phyloP scores from a whole-genome alignment of 768 basidiomycete genomes.

The Crassisporium funariophilum region DNA sequence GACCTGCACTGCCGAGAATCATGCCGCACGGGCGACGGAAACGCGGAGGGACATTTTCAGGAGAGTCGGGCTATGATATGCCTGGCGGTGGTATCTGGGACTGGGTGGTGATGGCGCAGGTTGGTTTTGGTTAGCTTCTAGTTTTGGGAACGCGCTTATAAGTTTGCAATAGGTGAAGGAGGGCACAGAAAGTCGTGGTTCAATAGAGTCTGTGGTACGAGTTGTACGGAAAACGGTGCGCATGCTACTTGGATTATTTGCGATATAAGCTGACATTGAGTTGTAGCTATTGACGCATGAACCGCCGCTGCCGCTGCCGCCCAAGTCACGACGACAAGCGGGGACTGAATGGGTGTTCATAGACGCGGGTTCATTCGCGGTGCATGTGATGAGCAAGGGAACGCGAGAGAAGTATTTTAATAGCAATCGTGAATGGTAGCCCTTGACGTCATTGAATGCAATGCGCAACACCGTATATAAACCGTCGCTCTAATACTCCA shows the following conservation, averaged over 20 bases:
- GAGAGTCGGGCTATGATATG: conserved; percentile 55
- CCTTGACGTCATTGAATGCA: conserved; percentile 24
- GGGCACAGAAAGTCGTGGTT: conserved; percentile 78
- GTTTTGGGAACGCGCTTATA: conserved; percentile 3
- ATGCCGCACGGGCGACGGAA: conserved; percentile 63
- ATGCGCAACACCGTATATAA: conserved; percentile 6
- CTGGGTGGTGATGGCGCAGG: conserved; percentile 78
- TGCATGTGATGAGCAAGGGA: conserved; percentile 71
- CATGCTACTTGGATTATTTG: conserved; percentile 14
- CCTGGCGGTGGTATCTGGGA: conserved; percentile 66
- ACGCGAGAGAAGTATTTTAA: conserved; percentile 72
- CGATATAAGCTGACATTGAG: conserved; percentile 4
- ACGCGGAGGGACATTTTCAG: conserved; percentile 67
- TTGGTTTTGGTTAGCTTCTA: conserved; percentile 22
- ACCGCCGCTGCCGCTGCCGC: conserved; percentile 62
- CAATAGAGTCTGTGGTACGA: conserved; percentile 74
- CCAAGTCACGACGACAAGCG: conserved; percentile 60
- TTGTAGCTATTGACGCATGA: conserved; percentile 56
- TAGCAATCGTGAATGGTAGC: conserved; percentile 29
- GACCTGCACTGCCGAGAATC: conserved; percentile 60
- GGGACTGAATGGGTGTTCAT: conserved; percentile 84
- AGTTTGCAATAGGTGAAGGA: conserved; percentile 66
- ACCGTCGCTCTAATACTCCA: not conserved
- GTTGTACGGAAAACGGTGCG: conserved; percentile 70
- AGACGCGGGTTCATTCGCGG: conserved; percentile 78